Percentiles rank a stretch among this genome's conserved stretches.
These are phyloP conservation scores for Vararia minispora DNA, from an alignment of 768 basidiomycete species.

Conservation along the genomic window DNA sequence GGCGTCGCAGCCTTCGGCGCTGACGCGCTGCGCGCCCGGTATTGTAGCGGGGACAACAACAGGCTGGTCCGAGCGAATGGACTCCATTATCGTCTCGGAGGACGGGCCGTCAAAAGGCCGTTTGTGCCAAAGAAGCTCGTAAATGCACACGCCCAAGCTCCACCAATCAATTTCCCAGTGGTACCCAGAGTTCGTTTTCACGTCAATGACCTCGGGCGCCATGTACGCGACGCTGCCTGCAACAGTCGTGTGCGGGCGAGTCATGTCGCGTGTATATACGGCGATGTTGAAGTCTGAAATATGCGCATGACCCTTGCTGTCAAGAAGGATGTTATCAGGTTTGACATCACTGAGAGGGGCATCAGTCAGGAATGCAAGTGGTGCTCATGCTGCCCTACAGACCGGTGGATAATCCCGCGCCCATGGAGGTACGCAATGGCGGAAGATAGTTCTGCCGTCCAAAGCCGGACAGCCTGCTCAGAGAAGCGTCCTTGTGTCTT, in stretches of 20 bases:
- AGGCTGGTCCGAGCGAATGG: constrained; percentile 74
- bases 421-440: constrained; percentile 85
- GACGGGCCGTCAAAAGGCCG: constrained; percentile 89
- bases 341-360: no score
- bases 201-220: constrained; percentile 82
- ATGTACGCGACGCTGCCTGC: constrained; percentile 99
- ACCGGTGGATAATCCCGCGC: constrained; percentile 92
- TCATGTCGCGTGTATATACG: constrained; percentile 88
- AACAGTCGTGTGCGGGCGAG: constrained; percentile 82
- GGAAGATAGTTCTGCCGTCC: constrained; percentile 78
- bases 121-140: constrained; percentile 74
- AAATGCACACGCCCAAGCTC: constrained; percentile 86
- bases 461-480: constrained; percentile 74
- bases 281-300: constrained; percentile 99
- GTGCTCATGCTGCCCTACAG: no score
- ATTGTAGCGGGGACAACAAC: constrained; percentile 56
- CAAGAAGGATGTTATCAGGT: constrained; percentile 94
- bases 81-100: constrained; percentile 77
- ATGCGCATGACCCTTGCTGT: constrained; percentile 90
- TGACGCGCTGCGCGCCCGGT: constrained; percentile 36
- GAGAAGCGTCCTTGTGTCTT: constrained; percentile 56
- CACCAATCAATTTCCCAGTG: constrained; percentile 93
- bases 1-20: constrained; percentile 52
- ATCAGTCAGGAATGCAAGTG: no score
- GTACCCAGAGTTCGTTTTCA: constrained; percentile 77